Base-by-base conservation (phyloP, 2,329 filamentous ascomycete genomes). In the Epichloe gansuensis region DNA sequence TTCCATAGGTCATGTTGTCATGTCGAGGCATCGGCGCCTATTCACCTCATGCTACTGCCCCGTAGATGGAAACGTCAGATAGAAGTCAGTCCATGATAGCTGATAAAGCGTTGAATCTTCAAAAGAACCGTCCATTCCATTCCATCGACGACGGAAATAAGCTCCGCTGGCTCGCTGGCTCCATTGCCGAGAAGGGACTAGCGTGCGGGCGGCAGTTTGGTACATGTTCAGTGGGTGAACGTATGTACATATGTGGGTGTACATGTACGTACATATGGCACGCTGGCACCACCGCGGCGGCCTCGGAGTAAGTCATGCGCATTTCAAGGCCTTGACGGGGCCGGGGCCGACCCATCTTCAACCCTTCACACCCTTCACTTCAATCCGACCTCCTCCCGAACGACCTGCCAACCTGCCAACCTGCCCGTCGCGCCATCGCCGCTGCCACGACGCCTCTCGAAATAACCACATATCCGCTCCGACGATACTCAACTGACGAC, bases 161-260 rank as follows among this genome's bases (percentile, higher is more conserved):
- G 17, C 17, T 21, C 17, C 17, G 17, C 17, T 21, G 17, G 27
- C 9, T 9, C 27, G 27, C 17, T 41, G 34, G 3, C 41, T 5
- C 23, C 49, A 8, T 17, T 25, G 38, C 50, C 50, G 34, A 52
- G 43, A 52, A 35, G 5, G 40, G 39, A 52, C 45, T 52, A 52
- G 50, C 46, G 51, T 8, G 6, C 2, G 12, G 15, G 40, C 46
- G 51, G 41, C 41, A 44, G 45, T 52, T 52, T 44, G 17, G 17
- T 21, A 21, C 17, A 17, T 17, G 17, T 17, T 17, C 17, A 21
- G 17, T 21, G 17, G 17, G 17, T 21, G 17, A 21, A 21, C 17
- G 17, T 21, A 21, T 21, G 17, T 21, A 17, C 17, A 17, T 17
- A 21, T 21, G 17, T 21, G 17, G 17, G 17, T 21, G 17, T 21